Conservation (phyloP, 352 stramenopile species). For the Phytopythium delawarense region DNA sequence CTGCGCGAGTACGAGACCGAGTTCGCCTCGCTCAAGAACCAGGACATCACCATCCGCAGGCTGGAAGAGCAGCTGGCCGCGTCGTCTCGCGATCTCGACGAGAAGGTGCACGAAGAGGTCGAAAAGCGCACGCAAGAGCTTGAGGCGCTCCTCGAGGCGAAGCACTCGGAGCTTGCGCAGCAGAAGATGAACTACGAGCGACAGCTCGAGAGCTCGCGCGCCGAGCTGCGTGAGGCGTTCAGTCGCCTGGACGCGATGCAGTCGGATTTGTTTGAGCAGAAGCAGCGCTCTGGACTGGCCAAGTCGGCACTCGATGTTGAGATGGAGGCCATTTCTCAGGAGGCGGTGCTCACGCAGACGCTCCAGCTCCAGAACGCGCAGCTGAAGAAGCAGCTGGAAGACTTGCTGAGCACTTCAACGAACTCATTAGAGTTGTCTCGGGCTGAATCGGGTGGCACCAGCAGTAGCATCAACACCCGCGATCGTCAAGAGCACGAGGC, state of each 20-base stretch:
- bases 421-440: not conserved
- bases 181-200: slow-evolving; percentile 75
- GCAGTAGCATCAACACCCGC: slow-evolving; percentile 8
- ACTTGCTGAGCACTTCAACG: slow-evolving; percentile 36
- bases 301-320: slow-evolving; percentile 72
- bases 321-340: slow-evolving; percentile 87
- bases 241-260: slow-evolving; percentile 86
- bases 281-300: slow-evolving; percentile 60
- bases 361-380: slow-evolving; percentile 81
- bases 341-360: slow-evolving; percentile 68
- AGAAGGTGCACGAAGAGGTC: slow-evolving; percentile 56
- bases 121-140: slow-evolving; percentile 57
- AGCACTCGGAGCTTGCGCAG: slow-evolving; percentile 72
- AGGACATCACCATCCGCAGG: slow-evolving; percentile 96
- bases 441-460: slow-evolving; percentile 4
- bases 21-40: slow-evolving; percentile 94
- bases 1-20: slow-evolving; percentile 93
- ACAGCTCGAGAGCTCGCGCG: slow-evolving; percentile 50
- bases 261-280: slow-evolving; percentile 89
- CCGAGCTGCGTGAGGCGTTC: slow-evolving; percentile 60
- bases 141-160: slow-evolving; percentile 59
- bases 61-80: slow-evolving; percentile 89
- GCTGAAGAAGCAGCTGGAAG: slow-evolving; percentile 84
- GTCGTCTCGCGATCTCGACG: slow-evolving; percentile 71
- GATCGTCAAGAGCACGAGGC: slow-evolving; percentile 59